Evolutionary conservation across 192 early-diverging fungal genomes (phyloP).

Genomic region (Umbelopsis sp.): DNA sequence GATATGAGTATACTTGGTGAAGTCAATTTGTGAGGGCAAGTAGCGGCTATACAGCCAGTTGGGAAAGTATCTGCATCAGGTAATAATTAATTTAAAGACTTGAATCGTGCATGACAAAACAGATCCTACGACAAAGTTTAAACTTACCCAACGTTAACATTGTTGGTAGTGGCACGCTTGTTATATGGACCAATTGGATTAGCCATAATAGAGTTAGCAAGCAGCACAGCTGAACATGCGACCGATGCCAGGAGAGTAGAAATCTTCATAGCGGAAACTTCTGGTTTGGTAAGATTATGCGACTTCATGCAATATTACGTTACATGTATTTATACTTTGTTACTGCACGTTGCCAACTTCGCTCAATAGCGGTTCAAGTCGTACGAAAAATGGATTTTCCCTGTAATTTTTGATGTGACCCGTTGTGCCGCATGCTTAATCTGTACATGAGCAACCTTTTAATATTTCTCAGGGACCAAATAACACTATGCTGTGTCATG

Average conservation of each 20-base stretch:
- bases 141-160: conserved; percentile 30
- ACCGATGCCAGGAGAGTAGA: conserved; percentile 16
- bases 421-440: too few relatives aligned
- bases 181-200: conserved; percentile 9
- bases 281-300: neutral
- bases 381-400: too few relatives aligned
- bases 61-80: conserved; percentile 23
- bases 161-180: conserved; percentile 8
- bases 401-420: too few relatives aligned
- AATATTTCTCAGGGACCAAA: neutral
- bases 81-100: neutral
- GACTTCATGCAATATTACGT: neutral
- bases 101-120: neutral
- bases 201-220: neutral
- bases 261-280: conserved; percentile 18
- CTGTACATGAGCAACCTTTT: too few relatives aligned
- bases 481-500: conserved; percentile 13
- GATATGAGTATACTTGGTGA: conserved; percentile 33
- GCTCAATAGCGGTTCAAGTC: too few relatives aligned
- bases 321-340: too few relatives aligned
- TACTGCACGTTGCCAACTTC: too few relatives aligned
- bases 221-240: conserved; percentile 24
- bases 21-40: conserved; percentile 23
- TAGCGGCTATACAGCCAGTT: conserved; percentile 26
- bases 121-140: too few relatives aligned